phyloP scores from a whole-genome alignment of 2,329 filamentous ascomycete genomes.

The Aspergillus tanneri region DNA sequence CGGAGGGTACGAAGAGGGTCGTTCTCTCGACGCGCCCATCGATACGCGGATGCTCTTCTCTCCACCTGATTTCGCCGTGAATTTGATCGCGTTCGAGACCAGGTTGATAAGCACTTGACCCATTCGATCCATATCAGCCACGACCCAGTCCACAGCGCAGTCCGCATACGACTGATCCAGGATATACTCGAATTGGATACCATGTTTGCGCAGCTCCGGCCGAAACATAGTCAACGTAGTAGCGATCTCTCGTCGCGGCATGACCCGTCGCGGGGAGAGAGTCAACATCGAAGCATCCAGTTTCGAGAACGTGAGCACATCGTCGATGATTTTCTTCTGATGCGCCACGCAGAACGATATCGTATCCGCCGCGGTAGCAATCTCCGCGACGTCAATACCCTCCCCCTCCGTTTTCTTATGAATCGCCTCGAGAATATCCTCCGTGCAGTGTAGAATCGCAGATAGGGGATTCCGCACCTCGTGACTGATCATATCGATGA shows the following conservation, averaged over 20 bases:
- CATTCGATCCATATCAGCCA: slow-evolving; percentile 70
- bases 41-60: slow-evolving; percentile 49
- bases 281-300: slow-evolving; percentile 72
- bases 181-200: slow-evolving; percentile 65
- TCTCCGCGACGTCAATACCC: slow-evolving; percentile 52
- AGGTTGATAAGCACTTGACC: slow-evolving; percentile 79
- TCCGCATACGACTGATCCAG: slow-evolving; percentile 62
- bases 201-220: slow-evolving; percentile 67
- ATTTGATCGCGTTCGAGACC: slow-evolving; percentile 78
- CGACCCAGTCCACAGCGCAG: slow-evolving; percentile 63
- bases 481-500: slow-evolving; percentile 69
- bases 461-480: slow-evolving; percentile 59
- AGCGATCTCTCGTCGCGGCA: slow-evolving; percentile 65
- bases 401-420: slow-evolving; percentile 7
- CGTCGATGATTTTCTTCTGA: slow-evolving; percentile 76
- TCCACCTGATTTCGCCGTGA: slow-evolving; percentile 58
- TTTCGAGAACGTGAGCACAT: slow-evolving; percentile 71
- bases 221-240: slow-evolving; percentile 76
- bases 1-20: slow-evolving; percentile 45
- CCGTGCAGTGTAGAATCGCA: slow-evolving; percentile 59
- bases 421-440: slow-evolving; percentile 40
- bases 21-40: slow-evolving; percentile 50
- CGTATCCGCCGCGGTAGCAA: slow-evolving; percentile 72
- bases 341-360: slow-evolving; percentile 76
- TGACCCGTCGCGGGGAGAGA: slow-evolving; percentile 68